phyloP scores from a whole-genome alignment of 805 yeast species.

The Tetrapisispora fleetii region DNA sequence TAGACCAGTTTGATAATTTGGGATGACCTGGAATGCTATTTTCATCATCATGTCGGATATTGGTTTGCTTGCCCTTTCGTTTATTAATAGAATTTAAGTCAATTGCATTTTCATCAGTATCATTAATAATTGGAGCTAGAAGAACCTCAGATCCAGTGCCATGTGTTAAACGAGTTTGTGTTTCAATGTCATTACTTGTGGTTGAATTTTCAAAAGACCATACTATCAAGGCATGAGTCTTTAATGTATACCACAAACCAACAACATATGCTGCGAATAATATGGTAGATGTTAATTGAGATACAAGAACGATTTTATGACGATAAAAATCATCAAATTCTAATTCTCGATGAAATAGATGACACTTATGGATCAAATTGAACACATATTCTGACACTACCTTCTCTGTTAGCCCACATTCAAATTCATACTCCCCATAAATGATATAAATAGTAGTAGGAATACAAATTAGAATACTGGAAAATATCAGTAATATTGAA shows the following conservation, averaged over 20 bases:
- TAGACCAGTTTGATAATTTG: slow-evolving; percentile 82
- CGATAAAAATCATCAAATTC: slow-evolving; percentile 57
- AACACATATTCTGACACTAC: neutral
- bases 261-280: slow-evolving; percentile 76
- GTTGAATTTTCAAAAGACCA: slow-evolving; percentile 38
- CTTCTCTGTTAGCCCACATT: neutral
- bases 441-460: slow-evolving; percentile 86
- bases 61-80: neutral
- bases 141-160: neutral
- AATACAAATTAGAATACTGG: slow-evolving; percentile 81
- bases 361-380: slow-evolving; percentile 36
- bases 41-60: neutral
- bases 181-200: slow-evolving; percentile 26
- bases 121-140: slow-evolving; percentile 53
- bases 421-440: slow-evolving; percentile 43
- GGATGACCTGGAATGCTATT: neutral
- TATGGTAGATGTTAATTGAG: slow-evolving; percentile 66
- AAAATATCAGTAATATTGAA: slow-evolving; percentile 86
- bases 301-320: slow-evolving; percentile 67
- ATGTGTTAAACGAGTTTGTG: slow-evolving; percentile 35
- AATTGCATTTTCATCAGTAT: slow-evolving; percentile 19
- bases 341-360: slow-evolving; percentile 53
- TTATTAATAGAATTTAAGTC: neutral
- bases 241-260: slow-evolving; percentile 84
- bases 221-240: slow-evolving; percentile 92